Conservation (phyloP, 2,329 filamentous ascomycete genomes). For the Ophiostoma novo-ulmi region DNA sequence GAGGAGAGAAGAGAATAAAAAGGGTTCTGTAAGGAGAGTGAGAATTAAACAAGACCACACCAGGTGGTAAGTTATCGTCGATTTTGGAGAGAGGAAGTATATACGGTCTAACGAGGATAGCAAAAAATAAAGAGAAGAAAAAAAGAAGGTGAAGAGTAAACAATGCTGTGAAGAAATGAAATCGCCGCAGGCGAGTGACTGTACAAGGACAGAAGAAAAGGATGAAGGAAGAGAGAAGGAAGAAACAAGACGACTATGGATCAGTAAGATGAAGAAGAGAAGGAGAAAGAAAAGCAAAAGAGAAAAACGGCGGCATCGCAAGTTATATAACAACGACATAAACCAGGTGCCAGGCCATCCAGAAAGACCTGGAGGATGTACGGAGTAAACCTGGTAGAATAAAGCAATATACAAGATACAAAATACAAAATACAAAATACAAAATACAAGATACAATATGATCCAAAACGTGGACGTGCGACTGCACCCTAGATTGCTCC, state of each 20-base stretch:
- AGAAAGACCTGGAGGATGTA: not conserved
- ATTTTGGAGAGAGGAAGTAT: not conserved
- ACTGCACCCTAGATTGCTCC: conserved; percentile 5
- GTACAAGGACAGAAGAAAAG: conserved; percentile 3
- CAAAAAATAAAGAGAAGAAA: conserved; percentile 3
- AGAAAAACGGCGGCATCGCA: not conserved
- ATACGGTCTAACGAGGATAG: conserved; percentile 13
- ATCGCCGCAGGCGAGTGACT: conserved; percentile 1
- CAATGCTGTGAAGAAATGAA: conserved; percentile 7
- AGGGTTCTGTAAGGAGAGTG: conserved; percentile 7
- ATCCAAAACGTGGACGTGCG: conserved; percentile 5
- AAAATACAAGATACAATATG: not conserved
- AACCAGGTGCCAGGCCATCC: not conserved
- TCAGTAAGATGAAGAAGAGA: not conserved
- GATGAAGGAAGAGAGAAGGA: conserved; percentile 7
- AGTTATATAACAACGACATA: not conserved
- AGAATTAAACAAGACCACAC: conserved; percentile 9
- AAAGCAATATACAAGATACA: not conserved
- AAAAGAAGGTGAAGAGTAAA: conserved; percentile 14
- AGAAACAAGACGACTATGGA: conserved; percentile 10
- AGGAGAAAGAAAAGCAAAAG: not conserved
- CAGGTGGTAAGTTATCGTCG: conserved; percentile 9
- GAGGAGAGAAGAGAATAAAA: conserved; percentile 17
- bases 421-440: not conserved
- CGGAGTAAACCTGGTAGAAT: not conserved